Percentiles rank a stretch among this genome's conserved stretches.
These are phyloP conservation scores for Agaricus sinodeliciosus DNA, from an alignment of 768 basidiomycete genomes.

Conservation along the genomic window DNA sequence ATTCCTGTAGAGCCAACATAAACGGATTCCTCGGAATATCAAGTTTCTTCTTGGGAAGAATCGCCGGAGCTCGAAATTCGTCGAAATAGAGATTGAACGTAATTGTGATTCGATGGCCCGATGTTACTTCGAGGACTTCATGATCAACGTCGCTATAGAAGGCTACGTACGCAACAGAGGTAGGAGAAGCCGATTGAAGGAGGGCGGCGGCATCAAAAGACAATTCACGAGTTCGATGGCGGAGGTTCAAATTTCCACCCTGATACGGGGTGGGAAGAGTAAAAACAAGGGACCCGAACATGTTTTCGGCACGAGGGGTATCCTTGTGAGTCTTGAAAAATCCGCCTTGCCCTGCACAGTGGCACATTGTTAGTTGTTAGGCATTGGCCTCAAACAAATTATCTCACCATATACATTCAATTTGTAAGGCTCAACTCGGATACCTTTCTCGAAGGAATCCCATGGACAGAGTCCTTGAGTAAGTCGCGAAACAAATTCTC, in stretches of 20 bases:
- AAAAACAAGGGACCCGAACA: conserved; percentile 48
- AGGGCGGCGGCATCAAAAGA: conserved; percentile 24
- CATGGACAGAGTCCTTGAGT: conserved; percentile 14
- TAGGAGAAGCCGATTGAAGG: conserved; percentile 17
- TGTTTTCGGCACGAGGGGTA: conserved; percentile 33
- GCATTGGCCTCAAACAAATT: no score
- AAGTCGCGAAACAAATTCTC: conserved; percentile 7
- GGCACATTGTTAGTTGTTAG: no score
- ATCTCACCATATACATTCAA: conserved; percentile 31
- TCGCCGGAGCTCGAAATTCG: background rate
- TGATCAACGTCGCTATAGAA: conserved; percentile 36
- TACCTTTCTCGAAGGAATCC: conserved; percentile 6
- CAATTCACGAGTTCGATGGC: conserved; percentile 24
- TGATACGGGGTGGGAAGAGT: conserved; percentile 40
- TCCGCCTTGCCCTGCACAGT: conserved; percentile 30
- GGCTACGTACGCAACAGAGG: conserved; percentile 23
- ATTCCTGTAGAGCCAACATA: conserved; percentile 16
- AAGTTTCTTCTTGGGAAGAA: background rate
- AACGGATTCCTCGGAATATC: conserved; percentile 9
- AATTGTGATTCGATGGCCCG: conserved; percentile 33
- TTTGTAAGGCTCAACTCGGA: conserved; percentile 27
- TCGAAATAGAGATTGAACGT: conserved; percentile 35
- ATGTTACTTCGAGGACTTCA: conserved; percentile 27
- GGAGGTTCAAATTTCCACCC: conserved; percentile 36
- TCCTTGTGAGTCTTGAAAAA: conserved; percentile 49